phyloP scores from a whole-genome alignment of 2,329 filamentous ascomycete genomes.

The Trichoderma aggressivum region DNA sequence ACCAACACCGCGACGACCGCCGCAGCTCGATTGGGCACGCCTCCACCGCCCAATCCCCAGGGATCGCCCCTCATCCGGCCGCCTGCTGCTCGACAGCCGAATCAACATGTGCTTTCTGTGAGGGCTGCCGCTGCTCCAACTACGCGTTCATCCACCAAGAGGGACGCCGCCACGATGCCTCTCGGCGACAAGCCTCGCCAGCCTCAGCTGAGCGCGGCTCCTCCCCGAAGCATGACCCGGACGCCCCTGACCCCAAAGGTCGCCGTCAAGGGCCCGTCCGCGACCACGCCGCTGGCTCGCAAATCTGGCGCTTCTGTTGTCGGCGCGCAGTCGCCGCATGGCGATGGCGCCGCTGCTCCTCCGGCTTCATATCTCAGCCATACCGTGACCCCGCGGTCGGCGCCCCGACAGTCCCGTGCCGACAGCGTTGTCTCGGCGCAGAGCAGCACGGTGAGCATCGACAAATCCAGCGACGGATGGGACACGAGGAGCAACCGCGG shows the following conservation, averaged over 20 bases:
- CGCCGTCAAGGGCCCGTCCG: slow-evolving; percentile 40
- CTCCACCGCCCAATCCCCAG: slow-evolving; percentile 7
- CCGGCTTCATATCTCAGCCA: slow-evolving; percentile 55
- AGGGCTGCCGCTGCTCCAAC: slow-evolving; percentile 17
- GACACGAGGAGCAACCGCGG: slow-evolving; percentile 33
- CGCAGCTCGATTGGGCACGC: neutral
- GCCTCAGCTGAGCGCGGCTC: slow-evolving; percentile 64
- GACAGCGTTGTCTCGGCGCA: slow-evolving; percentile 68
- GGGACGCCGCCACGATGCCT: slow-evolving; percentile 36
- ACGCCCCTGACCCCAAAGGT: slow-evolving; percentile 56
- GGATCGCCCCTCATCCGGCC: slow-evolving; percentile 17
- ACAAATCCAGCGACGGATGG: slow-evolving; percentile 42
- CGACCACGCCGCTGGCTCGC: slow-evolving; percentile 42
- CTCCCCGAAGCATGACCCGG: slow-evolving; percentile 50
- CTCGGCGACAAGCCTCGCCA: slow-evolving; percentile 60
- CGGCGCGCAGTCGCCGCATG: slow-evolving; percentile 21
- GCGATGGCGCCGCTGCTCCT: slow-evolving; percentile 53
- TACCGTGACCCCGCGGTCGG: slow-evolving; percentile 78
- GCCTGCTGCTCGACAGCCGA: slow-evolving; percentile 24
- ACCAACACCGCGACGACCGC: neutral
- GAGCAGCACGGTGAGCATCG: slow-evolving; percentile 53
- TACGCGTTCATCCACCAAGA: slow-evolving; percentile 25
- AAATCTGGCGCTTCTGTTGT: slow-evolving; percentile 29
- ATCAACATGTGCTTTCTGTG: slow-evolving; percentile 28
- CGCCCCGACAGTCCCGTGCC: slow-evolving; percentile 66